Base-by-base conservation (phyloP, 805 yeast genomes). In the Candida fluviatilis region DNA sequence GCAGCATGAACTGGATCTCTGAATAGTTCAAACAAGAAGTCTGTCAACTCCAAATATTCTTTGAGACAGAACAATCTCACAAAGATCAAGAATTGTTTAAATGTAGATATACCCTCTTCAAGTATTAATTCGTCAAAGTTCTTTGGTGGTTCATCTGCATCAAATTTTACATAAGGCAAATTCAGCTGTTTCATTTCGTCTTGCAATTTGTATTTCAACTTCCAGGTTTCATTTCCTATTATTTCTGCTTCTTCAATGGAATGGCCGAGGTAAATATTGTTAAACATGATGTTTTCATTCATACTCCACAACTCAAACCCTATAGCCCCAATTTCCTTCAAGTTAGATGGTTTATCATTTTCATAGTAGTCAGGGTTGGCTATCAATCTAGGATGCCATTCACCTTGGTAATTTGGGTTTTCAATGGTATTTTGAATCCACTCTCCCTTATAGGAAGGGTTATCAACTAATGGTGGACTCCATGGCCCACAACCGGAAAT, bases 231-330 rank as follows among this genome's bases (percentile, higher is more conserved):
- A 55, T 90, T 89, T 23, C 96, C 97, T 47, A 89, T 69, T 7
- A 54, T 40, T 65, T 90, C 96, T 10, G 96, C 96, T 54, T 89
- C 96, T 27, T 64, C 68, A n/a, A 89, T 66, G 1, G 85, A 78
- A 55, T 86, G 90, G 21, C 96, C 96, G 43, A 89, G 58, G 57
- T 89, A 90, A 43, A 89, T 77, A 63, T 89, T 86, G 58, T 87
- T 87, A 56, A 89, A 86, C 57, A 85, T 49, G 36, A 88, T 76
- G 35, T 84, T 76, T 31, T 71, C 70, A 46, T 85, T 82, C 81
- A 89, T 83, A 34, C 91, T 76, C 95, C 96, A 89, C 46, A 89
- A 66, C 60, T 89, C 97, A 53, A 90, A 85, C 6, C 95, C 96
- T 32, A 88, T 50, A 8, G 84, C 95, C 17, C 89, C 90, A 46